phyloP scores from a whole-genome alignment of 2,329 filamentous ascomycete genomes.

The Dactylellina cionopaga region DNA sequence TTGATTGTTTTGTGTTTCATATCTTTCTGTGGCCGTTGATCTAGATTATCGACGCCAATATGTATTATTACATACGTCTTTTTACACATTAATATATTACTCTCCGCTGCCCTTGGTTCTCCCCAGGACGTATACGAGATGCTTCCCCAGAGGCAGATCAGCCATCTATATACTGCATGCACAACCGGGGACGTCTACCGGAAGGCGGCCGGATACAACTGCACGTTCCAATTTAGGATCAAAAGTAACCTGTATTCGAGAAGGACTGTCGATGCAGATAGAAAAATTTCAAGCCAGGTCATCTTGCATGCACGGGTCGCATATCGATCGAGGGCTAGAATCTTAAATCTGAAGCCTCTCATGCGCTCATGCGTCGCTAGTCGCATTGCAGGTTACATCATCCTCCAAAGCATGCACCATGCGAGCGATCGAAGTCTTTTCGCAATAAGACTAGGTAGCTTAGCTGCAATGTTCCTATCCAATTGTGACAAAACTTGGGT shows the following conservation, averaged over 20 bases:
- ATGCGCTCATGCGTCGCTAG: no score
- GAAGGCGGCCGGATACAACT: not conserved
- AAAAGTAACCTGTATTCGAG: not conserved
- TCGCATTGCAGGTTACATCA: no score
- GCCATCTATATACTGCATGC: not conserved
- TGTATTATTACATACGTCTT: no score
- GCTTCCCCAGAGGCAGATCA: no score
- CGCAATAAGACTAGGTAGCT: not conserved
- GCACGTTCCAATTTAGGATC: constrained; percentile 19
- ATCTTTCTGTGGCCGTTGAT: no score
- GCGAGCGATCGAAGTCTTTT: not conserved
- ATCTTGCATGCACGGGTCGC: constrained; percentile 12
- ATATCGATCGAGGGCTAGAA: not conserved
- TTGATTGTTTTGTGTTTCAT: no score
- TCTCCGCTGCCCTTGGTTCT: no score
- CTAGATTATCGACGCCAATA: no score
- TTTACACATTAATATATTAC: no score
- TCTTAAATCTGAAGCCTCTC: not conserved
- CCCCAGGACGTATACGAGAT: no score
- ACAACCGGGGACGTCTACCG: not conserved
- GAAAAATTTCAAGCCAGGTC: constrained; percentile 34
- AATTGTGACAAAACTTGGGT: not conserved
- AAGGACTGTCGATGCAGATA: no score
- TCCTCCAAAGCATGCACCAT: no score
- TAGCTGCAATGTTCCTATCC: constrained; percentile 18